These are phyloP conservation scores for Petrea volubilis DNA, from an alignment of 257 asterid species.

Conservation along the genomic window DNA sequence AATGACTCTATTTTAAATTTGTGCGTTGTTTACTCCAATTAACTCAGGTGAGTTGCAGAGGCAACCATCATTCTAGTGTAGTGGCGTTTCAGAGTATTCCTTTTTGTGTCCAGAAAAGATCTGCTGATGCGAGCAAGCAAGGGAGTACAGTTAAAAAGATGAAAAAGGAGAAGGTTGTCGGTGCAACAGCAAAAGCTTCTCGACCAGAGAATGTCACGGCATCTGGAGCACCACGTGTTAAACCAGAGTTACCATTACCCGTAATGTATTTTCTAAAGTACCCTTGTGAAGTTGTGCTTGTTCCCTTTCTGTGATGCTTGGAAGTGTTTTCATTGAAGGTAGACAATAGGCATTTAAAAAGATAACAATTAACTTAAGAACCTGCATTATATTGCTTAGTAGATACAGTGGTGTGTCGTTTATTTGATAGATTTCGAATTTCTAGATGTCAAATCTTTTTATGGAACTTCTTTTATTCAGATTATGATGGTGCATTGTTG, in stretches of 20 bases:
- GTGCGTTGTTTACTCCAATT: conserved; percentile 14
- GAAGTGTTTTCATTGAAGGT: background rate
- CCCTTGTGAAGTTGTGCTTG: conserved; percentile 17
- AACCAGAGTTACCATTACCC: conserved; percentile 86
- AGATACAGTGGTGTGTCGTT: background rate
- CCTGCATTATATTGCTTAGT: conserved; percentile 5
- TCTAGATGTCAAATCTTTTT: background rate
- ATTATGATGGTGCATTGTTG: background rate
- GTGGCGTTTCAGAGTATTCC: conserved; percentile 19
- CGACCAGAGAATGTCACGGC: conserved; percentile 64
- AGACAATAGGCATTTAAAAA: too few species aligned
- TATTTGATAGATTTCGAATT: background rate
- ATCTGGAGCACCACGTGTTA: conserved; percentile 83
- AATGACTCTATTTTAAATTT: conserved; percentile 13
- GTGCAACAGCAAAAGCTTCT: conserved; percentile 72
- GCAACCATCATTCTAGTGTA: conserved; percentile 10
- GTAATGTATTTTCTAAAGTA: conserved; percentile 51
- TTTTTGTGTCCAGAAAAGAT: conserved; percentile 57
- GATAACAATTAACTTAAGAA: background rate
- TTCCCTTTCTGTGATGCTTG: background rate
- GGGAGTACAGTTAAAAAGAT: conserved; percentile 65
- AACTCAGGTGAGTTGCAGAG: conserved; percentile 4
- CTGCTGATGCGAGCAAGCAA: conserved; percentile 78
- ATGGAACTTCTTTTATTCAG: background rate
- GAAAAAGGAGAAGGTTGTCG: conserved; percentile 81